These are phyloP conservation scores for Taphrina pruni DNA, from an alignment of 1,139 yeast species.

Conservation along the genomic window DNA sequence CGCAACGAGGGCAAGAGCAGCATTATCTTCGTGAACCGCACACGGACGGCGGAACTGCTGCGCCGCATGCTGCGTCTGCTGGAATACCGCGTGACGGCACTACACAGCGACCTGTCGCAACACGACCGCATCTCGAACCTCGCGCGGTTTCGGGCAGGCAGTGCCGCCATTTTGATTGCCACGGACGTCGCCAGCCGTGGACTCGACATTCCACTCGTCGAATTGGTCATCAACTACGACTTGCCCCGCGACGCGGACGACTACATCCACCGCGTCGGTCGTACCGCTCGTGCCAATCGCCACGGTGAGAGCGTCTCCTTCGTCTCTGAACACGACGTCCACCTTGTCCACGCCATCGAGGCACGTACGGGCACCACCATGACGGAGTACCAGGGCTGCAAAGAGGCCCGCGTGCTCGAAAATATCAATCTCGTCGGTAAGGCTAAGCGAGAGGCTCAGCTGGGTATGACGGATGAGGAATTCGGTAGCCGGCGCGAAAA, in stretches of 20 bases:
- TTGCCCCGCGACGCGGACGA: conserved; percentile 97
- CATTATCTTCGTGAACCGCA: conserved; percentile 88
- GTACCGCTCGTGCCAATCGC: conserved; percentile 99
- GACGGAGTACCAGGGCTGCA: conserved; percentile 70
- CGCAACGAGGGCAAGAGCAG: conserved; percentile 70
- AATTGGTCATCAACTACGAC: conserved; percentile 85
- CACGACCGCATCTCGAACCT: conserved; percentile 85
- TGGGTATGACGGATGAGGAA: conserved; percentile 91
- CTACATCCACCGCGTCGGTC: conserved; percentile 97
- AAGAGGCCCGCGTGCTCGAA: conserved; percentile 74
- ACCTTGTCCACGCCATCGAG: conserved; percentile 82
- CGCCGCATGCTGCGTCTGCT: conserved; percentile 74
- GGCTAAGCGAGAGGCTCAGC: conserved; percentile 85
- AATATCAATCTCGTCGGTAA: conserved; percentile 70
- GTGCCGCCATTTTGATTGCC: conserved; percentile 88
- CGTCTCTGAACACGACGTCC: conserved; percentile 83
- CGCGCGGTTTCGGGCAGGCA: conserved; percentile 91
- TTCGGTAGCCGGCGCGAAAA: conserved; percentile 76
- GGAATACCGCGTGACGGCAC: conserved; percentile 81
- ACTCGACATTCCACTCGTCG: conserved; percentile 91
- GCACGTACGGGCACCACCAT: conserved; percentile 78
- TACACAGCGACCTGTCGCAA: conserved; percentile 96
- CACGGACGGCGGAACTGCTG: conserved; percentile 84
- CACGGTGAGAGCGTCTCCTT: conserved; percentile 72
- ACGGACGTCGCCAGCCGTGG: conserved; percentile 98